These are phyloP conservation scores for Colletotrichum kahawae DNA, from an alignment of 2,329 filamentous ascomycete species.

Conservation along the genomic window DNA sequence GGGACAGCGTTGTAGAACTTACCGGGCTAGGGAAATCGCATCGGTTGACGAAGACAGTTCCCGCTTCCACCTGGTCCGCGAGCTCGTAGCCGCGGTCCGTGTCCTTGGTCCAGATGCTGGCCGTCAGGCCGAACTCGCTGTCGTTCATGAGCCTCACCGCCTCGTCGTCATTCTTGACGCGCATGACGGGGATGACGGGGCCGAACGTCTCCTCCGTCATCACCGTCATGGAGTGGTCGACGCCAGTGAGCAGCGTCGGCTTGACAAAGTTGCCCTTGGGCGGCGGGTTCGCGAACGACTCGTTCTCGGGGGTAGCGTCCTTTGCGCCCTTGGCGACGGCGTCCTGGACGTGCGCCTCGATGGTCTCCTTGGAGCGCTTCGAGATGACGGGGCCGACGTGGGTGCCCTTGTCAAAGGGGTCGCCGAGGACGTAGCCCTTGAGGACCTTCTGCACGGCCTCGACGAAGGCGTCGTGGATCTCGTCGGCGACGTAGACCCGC, in stretches of 20 bases:
- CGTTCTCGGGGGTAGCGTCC: slow-evolving; percentile 83
- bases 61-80: slow-evolving; percentile 83
- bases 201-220: slow-evolving; percentile 97
- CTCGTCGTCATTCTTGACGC: slow-evolving; percentile 80
- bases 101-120: slow-evolving; percentile 98
- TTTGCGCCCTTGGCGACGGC: slow-evolving; percentile 83
- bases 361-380: slow-evolving; percentile 75
- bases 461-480: slow-evolving; percentile 83
- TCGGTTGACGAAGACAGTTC: slow-evolving; percentile 95
- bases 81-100: slow-evolving; percentile 75
- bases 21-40: slow-evolving; percentile 92
- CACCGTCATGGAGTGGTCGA: slow-evolving; percentile 82
- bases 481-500: slow-evolving; percentile 87
- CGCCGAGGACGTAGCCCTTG: slow-evolving; percentile 82
- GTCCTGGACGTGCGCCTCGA: slow-evolving; percentile 81
- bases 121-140: slow-evolving; percentile 90
- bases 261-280: slow-evolving; percentile 86
- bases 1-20: slow-evolving; percentile 44
- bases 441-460: slow-evolving; percentile 81
- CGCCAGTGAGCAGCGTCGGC: slow-evolving; percentile 80
- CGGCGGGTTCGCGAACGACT: slow-evolving; percentile 74
- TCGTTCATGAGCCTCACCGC: slow-evolving; percentile 91
- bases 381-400: slow-evolving; percentile 91
- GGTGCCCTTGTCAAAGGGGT: slow-evolving; percentile 79
- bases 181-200: slow-evolving; percentile 89